phyloP scores from a whole-genome alignment of 805 yeast species.

The Starmerella riodocensis region DNA sequence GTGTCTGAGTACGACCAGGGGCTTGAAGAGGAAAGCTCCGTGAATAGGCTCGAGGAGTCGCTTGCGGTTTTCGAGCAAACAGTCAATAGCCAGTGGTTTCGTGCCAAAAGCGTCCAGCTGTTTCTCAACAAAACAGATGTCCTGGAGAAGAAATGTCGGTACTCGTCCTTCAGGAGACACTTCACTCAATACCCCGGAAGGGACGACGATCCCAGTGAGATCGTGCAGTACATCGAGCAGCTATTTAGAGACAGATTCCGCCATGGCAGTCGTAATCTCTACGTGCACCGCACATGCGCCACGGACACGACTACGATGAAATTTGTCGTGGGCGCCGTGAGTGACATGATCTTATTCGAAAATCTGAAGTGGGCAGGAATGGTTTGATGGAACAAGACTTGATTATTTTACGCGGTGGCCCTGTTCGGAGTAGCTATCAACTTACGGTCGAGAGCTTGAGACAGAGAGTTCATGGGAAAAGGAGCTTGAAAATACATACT shows the following conservation, averaged over 20 bases:
- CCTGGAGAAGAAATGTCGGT: conserved; percentile 53
- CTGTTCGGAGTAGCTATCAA: no score
- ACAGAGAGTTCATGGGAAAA: no score
- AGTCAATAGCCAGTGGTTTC: conserved; percentile 76
- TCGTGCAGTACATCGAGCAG: conserved; percentile 56
- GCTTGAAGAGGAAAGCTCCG: conserved; percentile 77
- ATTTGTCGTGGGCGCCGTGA: conserved; percentile 81
- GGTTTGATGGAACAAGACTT: no score
- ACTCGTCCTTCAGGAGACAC: conserved; percentile 48
- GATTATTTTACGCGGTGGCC: no score
- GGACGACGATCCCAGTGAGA: conserved; percentile 51
- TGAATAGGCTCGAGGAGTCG: conserved; percentile 84
- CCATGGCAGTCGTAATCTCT: conserved; percentile 56
- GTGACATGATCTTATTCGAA: conserved; percentile 78
- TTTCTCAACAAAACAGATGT: conserved; percentile 83
- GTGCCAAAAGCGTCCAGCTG: conserved; percentile 72
- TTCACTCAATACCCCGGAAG: conserved; percentile 69
- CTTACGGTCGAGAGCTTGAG: no score
- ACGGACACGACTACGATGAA: conserved; percentile 82
- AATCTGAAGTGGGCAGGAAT: conserved; percentile 37
- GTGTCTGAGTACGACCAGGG: conserved; percentile 86
- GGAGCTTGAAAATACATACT: no score
- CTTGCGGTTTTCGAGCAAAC: conserved; percentile 69
- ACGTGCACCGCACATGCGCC: conserved; percentile 89
- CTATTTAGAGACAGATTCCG: conserved; percentile 52